phyloP scores from a whole-genome alignment of 1,284 basidiomycete species.

The Entoloma clypeatum region DNA sequence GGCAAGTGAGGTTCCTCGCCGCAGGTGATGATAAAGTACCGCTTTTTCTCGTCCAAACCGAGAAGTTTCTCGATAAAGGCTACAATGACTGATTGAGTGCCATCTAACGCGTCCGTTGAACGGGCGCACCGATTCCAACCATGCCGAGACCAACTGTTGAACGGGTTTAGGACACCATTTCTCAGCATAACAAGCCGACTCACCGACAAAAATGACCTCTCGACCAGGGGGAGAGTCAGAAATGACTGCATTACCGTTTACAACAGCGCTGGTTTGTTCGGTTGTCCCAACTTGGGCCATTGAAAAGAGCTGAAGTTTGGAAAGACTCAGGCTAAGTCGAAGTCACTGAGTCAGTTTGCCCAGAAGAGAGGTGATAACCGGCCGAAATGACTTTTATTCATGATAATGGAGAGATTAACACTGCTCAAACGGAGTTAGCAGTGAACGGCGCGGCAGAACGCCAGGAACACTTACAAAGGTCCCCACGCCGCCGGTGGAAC shows the following conservation, averaged over 20 bases:
- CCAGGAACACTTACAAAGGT: too few relatives aligned
- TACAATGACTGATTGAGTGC: constrained; percentile 17
- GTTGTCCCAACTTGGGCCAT: too few relatives aligned
- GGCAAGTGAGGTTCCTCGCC: constrained; percentile 46
- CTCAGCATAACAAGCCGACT: background rate
- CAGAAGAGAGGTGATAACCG: too few relatives aligned
- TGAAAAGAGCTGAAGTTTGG: too few relatives aligned
- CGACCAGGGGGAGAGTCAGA: constrained; percentile 6
- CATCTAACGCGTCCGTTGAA: background rate
- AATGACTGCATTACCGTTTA: background rate
- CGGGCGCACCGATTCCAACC: constrained; percentile 56
- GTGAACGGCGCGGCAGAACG: too few relatives aligned
- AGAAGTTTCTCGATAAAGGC: constrained; percentile 69
- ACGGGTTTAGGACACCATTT: background rate
- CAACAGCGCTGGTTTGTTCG: background rate
- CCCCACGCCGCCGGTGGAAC: too few relatives aligned
- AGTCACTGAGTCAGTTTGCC: too few relatives aligned
- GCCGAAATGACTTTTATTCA: too few relatives aligned
- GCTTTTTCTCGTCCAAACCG: constrained; percentile 44
- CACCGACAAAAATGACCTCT: constrained; percentile 14
- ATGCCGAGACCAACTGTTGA: constrained; percentile 62
- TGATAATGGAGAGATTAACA: too few relatives aligned
- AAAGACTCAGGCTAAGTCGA: too few relatives aligned
- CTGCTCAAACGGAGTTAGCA: too few relatives aligned
- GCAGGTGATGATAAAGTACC: constrained; percentile 57